phyloP scores from a whole-genome alignment of 148 eudicot genomes.

The Gaultheria prostrata region DNA sequence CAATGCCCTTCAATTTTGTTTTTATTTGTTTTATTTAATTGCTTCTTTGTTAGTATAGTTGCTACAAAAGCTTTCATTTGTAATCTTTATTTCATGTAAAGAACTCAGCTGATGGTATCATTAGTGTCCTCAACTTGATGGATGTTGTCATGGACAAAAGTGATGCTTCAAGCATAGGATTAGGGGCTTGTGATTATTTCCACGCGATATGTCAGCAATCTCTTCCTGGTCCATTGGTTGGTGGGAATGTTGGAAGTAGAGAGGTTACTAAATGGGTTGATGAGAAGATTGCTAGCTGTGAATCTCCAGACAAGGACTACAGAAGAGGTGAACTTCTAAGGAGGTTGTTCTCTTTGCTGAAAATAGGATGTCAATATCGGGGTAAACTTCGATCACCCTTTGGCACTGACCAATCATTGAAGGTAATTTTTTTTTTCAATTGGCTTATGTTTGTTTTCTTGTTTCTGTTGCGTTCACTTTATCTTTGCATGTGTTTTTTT shows the following conservation, averaged over 20 bases:
- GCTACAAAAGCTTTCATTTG: neutral
- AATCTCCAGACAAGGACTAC: conserved; percentile 31
- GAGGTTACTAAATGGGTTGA: conserved; percentile 32
- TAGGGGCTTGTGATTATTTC: conserved; percentile 39
- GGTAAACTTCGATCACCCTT: conserved; percentile 83
- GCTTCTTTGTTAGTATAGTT: neutral
- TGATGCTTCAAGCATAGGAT: conserved; percentile 36
- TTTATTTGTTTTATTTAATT: neutral
- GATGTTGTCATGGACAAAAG: conserved; percentile 41
- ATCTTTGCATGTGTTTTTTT: neutral
- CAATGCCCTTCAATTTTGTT: neutral
- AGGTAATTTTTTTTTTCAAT: conserved; percentile 37
- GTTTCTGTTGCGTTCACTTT: neutral
- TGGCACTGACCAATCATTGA: conserved; percentile 53
- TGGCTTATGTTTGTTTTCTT: neutral
- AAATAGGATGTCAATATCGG: conserved; percentile 71
- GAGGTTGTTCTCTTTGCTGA: conserved; percentile 78
- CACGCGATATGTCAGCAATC: conserved; percentile 48
- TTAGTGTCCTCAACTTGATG: conserved; percentile 52
- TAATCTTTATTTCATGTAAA: conserved; percentile 33
- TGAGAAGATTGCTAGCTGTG: conserved; percentile 44
- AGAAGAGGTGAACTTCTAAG: conserved; percentile 46
- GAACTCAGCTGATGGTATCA: conserved; percentile 48
- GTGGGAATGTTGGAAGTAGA: conserved; percentile 58
- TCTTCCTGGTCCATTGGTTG: conserved; percentile 62